A percentile compares a stretch with the other conserved stretches of the same genome.
Conservation (phyloP, 176 grass and related monocot species). For the Aegilops umbellulata region DNA sequence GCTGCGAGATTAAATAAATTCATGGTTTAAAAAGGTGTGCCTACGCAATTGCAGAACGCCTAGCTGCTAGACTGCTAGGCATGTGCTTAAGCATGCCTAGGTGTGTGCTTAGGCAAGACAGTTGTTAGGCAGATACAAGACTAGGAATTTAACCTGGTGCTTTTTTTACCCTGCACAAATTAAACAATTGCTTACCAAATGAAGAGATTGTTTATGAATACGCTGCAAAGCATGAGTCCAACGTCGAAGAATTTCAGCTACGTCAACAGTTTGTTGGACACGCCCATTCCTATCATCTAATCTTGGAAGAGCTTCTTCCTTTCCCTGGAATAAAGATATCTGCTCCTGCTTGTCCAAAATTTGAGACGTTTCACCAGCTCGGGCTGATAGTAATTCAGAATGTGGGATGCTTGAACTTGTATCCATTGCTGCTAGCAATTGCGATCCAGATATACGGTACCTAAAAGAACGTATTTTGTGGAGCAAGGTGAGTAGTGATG, state of each 20-base stretch:
- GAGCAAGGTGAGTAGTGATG: background rate
- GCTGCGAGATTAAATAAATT: background rate
- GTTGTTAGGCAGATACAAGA: background rate
- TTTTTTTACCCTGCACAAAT: background rate
- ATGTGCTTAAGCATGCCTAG: background rate
- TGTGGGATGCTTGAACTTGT: conserved; percentile 65
- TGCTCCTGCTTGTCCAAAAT: conserved; percentile 42
- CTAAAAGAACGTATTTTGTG: conserved; percentile 54
- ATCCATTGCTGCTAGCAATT: conserved; percentile 90
- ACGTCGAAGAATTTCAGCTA: conserved; percentile 95
- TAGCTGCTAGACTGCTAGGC: background rate
- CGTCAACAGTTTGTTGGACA: conserved; percentile 77
- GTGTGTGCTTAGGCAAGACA: background rate
- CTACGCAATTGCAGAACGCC: background rate
- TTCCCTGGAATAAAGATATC: conserved; percentile 59
- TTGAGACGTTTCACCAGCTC: conserved; percentile 56
- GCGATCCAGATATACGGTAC: conserved; percentile 96
- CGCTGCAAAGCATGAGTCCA: conserved; percentile 99
- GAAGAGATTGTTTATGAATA: conserved; percentile 98
- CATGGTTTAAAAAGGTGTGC: background rate
- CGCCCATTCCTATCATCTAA: conserved; percentile 76
- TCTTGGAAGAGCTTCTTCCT: conserved; percentile 61
- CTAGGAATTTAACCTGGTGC: background rate
- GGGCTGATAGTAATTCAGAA: conserved; percentile 67
- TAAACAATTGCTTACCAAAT: conserved; percentile 74